phyloP scores from a whole-genome alignment of 78 protist species.

The Salpingoeca rosetta region DNA sequence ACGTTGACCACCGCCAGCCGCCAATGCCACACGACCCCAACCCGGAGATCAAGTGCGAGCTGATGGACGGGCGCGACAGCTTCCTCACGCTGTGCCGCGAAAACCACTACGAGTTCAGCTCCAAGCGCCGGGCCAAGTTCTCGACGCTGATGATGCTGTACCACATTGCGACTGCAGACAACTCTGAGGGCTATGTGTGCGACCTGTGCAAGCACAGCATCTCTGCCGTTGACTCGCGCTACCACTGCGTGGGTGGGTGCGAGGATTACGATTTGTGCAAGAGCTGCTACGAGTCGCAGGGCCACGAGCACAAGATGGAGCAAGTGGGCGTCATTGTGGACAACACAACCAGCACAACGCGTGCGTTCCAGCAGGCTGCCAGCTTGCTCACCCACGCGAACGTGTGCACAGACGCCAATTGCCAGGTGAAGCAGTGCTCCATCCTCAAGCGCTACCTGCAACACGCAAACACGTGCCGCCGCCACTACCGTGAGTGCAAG shows the following conservation, averaged over 20 bases:
- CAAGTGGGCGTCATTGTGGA: not conserved
- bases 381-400: slow-evolving; percentile 15
- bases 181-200: slow-evolving; percentile 2
- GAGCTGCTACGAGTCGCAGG: not conserved
- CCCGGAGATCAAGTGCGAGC: not conserved
- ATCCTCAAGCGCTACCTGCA: slow-evolving; percentile 7
- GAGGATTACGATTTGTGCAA: slow-evolving; percentile 16
- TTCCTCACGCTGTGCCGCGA: slow-evolving; percentile 12
- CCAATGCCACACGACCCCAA: not conserved
- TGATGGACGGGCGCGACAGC: slow-evolving; percentile 33
- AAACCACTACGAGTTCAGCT: slow-evolving; percentile 25
- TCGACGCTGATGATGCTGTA: slow-evolving; percentile 22
- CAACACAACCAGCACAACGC: not conserved
- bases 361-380: not conserved
- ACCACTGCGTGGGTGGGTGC: slow-evolving; percentile 5
- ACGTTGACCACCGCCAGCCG: not conserved
- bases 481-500: slow-evolving; percentile 6
- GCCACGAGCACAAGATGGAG: slow-evolving; percentile 12
- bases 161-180: slow-evolving; percentile 20
- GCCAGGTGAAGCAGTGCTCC: not conserved
- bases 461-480: slow-evolving; percentile 7
- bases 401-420: not conserved
- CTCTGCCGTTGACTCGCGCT: not conserved
- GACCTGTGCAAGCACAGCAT: not conserved
- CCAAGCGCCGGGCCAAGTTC: slow-evolving; percentile 10